Evolutionary conservation across 2,329 filamentous ascomycete species (phyloP), one percentile per base, ranked within the genome.

Genomic region (Monosporascus sp.): DNA sequence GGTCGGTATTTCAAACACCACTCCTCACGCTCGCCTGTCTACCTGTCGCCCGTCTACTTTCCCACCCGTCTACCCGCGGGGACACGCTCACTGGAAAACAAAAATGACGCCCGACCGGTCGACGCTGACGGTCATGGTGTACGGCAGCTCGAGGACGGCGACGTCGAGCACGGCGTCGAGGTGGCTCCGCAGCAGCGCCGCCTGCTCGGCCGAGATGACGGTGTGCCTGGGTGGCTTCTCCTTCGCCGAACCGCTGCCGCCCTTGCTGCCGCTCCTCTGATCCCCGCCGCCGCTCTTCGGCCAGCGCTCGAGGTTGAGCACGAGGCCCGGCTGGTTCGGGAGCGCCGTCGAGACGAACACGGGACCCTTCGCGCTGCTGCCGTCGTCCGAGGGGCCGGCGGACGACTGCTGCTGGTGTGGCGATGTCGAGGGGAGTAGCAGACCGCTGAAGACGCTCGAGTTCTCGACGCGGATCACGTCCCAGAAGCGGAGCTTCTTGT

Each of bases 401-500:
- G 31, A 14, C 2, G 31, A 5, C 31, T 35, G 31, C 31, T 14
- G 31, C 9, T 35, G 31, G 1, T 18, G 84, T 85, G 37, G 81
- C 75, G 54, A 91, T 86, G 37, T 90, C 87, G 2, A 56, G 27
- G 17, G 39, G 20, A 76, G 82, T 11, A 91, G 82, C 11, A 91
- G 75, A 0, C 93, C 93, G 66, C 89, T 96, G 58, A 95, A 86
- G 15, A 97, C 81, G 52, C 80, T 78, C 41, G 90, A 96, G 54
- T 84, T 82, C 64, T 96, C 90, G 9, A 90, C 79, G 9, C 85
- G 85, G 9, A 83, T 78, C 15, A 94, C 78, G 65, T 99, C 93
- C 94, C 94, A 99, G 72, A 95, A 97, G 9, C 94, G 84, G 18
- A 99, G 81, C 70, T 89, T 94, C 72, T 88, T 90, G 70, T 97